phyloP scores from a whole-genome alignment of 176 grass and related monocot species.

The barley (Hordeum vulgare) region DNA sequence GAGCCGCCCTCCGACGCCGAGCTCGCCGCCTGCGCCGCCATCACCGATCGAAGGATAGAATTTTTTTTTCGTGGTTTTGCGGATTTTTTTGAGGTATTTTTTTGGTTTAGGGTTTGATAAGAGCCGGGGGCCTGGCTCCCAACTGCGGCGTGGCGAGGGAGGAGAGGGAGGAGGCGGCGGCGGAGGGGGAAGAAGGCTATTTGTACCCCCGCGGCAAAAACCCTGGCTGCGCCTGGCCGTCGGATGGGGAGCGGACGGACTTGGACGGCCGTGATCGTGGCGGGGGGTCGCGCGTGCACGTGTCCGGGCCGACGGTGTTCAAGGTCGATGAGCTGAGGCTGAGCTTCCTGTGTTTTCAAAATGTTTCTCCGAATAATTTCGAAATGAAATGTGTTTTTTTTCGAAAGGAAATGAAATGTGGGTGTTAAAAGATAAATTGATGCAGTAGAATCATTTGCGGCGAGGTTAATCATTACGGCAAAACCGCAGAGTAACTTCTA shows the following conservation, averaged over 20 bases:
- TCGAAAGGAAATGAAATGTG: not conserved
- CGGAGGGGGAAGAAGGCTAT: not conserved
- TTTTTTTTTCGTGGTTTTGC: constrained; percentile 30
- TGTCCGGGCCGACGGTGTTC: not conserved
- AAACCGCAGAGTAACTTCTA: not conserved
- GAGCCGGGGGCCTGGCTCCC: constrained; percentile 36
- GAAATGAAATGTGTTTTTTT: not conserved
- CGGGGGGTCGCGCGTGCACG: not conserved
- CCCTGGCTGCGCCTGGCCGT: not conserved
- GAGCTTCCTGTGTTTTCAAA: not conserved
- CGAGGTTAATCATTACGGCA: not conserved
- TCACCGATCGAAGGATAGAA: not conserved
- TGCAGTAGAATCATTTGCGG: not conserved
- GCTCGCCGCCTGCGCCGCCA: constrained; percentile 29
- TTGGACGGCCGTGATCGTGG: not conserved
- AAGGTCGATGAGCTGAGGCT: not conserved
- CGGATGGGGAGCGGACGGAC: not conserved
- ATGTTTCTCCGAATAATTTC: not conserved
- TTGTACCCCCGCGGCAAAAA: constrained; percentile 33
- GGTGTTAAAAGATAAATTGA: not conserved
- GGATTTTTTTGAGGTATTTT: constrained; percentile 48
- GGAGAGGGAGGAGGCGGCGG: not conserved
- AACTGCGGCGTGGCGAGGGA: constrained; percentile 24
- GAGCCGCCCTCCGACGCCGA: constrained; percentile 31
- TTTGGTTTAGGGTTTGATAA: constrained; percentile 63